Evolutionary conservation across 345 rosid genomes (phyloP), one percentile per base, ranked within the genome.

Genomic region (Acer yangbiense): DNA sequence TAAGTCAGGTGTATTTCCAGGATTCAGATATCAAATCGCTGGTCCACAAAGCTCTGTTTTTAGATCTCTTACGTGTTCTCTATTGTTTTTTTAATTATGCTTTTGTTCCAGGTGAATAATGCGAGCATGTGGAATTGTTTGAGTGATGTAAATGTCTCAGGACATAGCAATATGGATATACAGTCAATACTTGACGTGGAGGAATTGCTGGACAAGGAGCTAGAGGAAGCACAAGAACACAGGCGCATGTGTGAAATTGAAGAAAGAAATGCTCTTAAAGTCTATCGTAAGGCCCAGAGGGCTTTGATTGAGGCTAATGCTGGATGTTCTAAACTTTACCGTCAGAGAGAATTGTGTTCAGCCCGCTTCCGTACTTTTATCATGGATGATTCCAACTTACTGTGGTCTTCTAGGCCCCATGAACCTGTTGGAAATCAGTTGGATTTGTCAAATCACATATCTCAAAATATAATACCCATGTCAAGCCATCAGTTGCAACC

Each of bases 241-340:
- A 83, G 93, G 76, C 85, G 78, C 77, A 88, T 72, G 62, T 89
- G 95, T 85, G 98, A 96, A 89, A 85, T 90, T 89, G 99, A 96
- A 84, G 99, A 96, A 83, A 89, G 97, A 80, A 92, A 94, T 78
- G 95, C 98, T 65, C 94, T 94, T 68, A 94, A 87, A 86, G 91
- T 91, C 68, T 96, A 92, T 83, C 85, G 94, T 78, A 91, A 87
- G 85, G 93, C 98, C 14, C 99, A 92, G 80, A 94, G 91, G 80
- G 92, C 90, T 78, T 80, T 96, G 86, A 77, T 96, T 60, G 95
- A 91, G 88, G 98, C 99, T 83, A 96, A 91, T 86, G 87, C 86
- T 62, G 89, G 90, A 86, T 96, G 98, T 75, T 81, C 82, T 74
- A 87, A 86, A 74, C 89, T 96, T 72, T 94, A 91, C 85, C 87